These are phyloP conservation scores for Garcia nutans DNA, from an alignment of 345 rosid genomes.

Conservation along the genomic window DNA sequence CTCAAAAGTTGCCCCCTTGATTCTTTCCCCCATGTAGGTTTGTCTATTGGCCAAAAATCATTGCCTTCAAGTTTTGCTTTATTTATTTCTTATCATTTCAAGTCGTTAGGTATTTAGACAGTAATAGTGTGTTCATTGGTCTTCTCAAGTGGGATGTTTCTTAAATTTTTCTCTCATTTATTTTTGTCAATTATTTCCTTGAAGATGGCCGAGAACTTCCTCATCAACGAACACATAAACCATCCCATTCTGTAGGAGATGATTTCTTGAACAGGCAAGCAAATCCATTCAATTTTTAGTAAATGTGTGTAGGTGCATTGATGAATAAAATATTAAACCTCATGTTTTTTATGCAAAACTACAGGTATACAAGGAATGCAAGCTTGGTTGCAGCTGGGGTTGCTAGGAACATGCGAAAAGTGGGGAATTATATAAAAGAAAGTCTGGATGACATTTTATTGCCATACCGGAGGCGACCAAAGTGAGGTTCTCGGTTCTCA, in stretches of 20 bases:
- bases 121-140: background rate
- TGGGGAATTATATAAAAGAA: conserved; percentile 54
- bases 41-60: background rate
- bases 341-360: background rate
- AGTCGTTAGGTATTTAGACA: background rate
- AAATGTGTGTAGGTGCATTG: too few relatives aligned
- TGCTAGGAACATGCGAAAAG: conserved; percentile 48
- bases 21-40: background rate
- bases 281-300: background rate
- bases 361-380: conserved; percentile 63
- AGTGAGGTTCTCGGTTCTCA: conserved; percentile 35
- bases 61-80: background rate
- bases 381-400: conserved; percentile 64
- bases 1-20: background rate
- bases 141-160: background rate
- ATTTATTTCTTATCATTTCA: background rate
- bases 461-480: conserved; percentile 53
- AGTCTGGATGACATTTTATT: conserved; percentile 51
- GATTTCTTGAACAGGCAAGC: conserved; percentile 56
- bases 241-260: conserved; percentile 43
- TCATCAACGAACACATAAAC: conserved; percentile 41
- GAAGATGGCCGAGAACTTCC: conserved; percentile 42
- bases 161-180: background rate
- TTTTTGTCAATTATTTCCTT: conserved; percentile 12
- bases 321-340: background rate